phyloP scores from a whole-genome alignment of 192 early-diverging fungal species.

The Phlyctochytrium arcticum region DNA sequence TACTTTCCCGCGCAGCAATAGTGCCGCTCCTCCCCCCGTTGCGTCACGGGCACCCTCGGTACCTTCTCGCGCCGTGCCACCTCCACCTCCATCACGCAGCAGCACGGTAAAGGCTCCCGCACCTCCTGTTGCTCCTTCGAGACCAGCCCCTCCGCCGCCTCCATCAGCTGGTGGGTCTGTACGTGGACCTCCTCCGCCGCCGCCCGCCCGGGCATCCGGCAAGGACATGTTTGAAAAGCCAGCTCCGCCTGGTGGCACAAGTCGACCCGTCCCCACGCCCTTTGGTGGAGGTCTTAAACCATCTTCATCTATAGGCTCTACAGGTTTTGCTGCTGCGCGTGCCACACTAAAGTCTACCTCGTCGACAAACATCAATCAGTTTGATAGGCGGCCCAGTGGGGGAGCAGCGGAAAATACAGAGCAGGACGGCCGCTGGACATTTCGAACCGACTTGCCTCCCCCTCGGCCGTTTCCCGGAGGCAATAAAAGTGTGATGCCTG shows the following conservation, averaged over 20 bases:
- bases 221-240: conserved; percentile 17
- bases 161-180: conserved; percentile 1
- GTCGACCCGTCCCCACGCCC: neutral
- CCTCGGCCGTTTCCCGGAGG: conserved; percentile 36
- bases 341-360: too few relatives aligned
- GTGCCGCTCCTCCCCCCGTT: conserved; percentile 21
- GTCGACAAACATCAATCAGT: too few relatives aligned
- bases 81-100: conserved; percentile 4
- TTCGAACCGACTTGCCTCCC: conserved; percentile 44
- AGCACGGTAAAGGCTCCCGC: neutral
- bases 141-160: conserved; percentile 18
- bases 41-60: neutral
- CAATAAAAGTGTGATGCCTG: neutral
- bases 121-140: neutral
- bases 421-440: conserved; percentile 40
- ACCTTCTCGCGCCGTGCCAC: conserved; percentile 1
- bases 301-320: neutral
- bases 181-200: conserved; percentile 9
- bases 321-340: conserved; percentile 5
- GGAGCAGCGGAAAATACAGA: too few relatives aligned
- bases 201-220: neutral
- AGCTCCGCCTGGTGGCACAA: conserved; percentile 1
- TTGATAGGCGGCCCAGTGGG: too few relatives aligned
- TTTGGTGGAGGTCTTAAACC: neutral
- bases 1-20: conserved; percentile 5